Evolutionary conservation across 768 basidiomycete species (phyloP), one percentile per base, ranked within the genome.

Genomic region (Obba rivulosa): DNA sequence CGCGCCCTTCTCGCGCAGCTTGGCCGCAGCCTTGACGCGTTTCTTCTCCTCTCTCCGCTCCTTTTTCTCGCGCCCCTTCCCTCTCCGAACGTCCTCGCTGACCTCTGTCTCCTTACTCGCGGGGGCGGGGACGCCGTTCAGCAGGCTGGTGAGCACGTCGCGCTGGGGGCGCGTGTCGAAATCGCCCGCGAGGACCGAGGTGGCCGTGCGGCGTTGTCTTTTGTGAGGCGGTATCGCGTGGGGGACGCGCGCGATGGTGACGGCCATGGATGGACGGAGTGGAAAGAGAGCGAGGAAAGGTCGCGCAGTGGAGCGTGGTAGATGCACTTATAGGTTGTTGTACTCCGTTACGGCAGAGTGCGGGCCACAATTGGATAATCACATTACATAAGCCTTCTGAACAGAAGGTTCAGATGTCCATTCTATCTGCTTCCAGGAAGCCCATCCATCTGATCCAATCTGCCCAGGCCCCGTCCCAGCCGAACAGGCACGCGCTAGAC

Each of bases 141-240:
- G 69, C 43, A 89, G 65, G 65, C 83, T 86, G 13, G 88, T 90
- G 55, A 91, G 73, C 53, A 85, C 85, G 67, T 90, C 87, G 62
- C 88, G 78, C 34, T 74, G 61, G 0, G 83, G 81, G 17, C 75
- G 75, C 4, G 73, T 63, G 69, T 90, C 88, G 64, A 87, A 88
- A 61, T 74, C 69, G 56, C 88, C 88, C 0, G 86, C 80, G 66
- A 89, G 77, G 36, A 90, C 83, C 8, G 80, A 63, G 8, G 88
- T 91, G 38, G 88, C 88, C 41, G 77, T 83, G 50, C 88, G 83
- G 18, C 76, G 72, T 31, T 31, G 28, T 21, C 57, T 47, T 51
- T 57, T 57, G 42, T 46, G 47, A 22, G 48, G 48, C 11, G 46
- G 51, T 9, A 46, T 22, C 23, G 38, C 31, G 18, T 34, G 10